Evolutionary conservation across 78 protist genomes (phyloP).

Genomic region (slime mould (Dictyostelium discoideum)): DNA sequence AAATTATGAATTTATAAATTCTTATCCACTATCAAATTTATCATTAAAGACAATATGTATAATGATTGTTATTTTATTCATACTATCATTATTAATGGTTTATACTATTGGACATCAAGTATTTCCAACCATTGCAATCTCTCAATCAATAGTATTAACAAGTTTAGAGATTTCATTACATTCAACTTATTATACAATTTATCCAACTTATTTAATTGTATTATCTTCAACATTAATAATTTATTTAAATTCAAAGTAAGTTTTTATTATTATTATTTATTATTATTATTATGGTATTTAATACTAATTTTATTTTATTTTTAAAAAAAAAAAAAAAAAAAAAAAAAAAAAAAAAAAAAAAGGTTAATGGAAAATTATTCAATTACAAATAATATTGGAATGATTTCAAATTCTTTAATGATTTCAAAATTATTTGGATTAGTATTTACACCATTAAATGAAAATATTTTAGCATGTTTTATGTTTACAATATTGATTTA

Average conservation of each 20-base stretch:
- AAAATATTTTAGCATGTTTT: constrained; percentile 20
- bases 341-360: too few relatives aligned
- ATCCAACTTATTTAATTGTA: constrained; percentile 20
- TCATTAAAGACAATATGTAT: not conserved
- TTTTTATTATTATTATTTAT: not conserved
- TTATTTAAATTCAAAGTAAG: not conserved
- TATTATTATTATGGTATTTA: not conserved
- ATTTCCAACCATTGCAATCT: not conserved
- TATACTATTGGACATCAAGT: not conserved
- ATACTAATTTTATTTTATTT: not conserved
- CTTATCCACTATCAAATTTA: constrained; percentile 2
- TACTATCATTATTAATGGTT: not conserved
- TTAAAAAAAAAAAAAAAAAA: not conserved
- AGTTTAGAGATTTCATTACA: constrained; percentile 12
- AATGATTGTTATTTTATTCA: not conserved
- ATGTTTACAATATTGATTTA: constrained; percentile 2
- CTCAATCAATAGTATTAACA: constrained; percentile 10
- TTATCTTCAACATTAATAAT: not conserved
- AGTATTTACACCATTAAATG: constrained; percentile 9
- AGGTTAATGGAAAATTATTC: not conserved
- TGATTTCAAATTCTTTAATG: constrained; percentile 14
- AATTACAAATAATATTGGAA: not conserved
- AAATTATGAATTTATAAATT: not conserved
- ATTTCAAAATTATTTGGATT: constrained; percentile 1
- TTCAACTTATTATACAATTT: not conserved